Evolutionary conservation across 2,329 filamentous ascomycete species (phyloP), one percentile per base, ranked within the genome.

Genomic region (Cylindrodendrum hubeiense): DNA sequence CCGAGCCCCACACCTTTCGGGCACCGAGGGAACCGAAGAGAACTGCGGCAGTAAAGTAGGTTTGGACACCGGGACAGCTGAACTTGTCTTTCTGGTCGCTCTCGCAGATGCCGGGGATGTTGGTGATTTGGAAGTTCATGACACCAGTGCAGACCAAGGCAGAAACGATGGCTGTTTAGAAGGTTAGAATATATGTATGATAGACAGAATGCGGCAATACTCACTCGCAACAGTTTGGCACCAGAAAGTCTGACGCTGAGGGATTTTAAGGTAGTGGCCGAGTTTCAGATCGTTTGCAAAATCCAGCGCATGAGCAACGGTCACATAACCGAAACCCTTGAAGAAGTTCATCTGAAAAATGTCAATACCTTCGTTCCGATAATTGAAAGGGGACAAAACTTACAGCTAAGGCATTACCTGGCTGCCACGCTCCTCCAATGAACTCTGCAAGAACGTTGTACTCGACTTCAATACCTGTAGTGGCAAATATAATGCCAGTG

Each of bases 381-480:
- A 6, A 1, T 15, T 2, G 4, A 3, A 4, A 3, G 0, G 5
- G 4, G 0, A 3, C 5, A 7, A 1, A 2, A 56, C 69, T 43
- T 41, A 71, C 70, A 44, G 79, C 81, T 13, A 85, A 66, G 0
- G 83, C 81, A 59, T 84, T 84, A 3, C 83, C 83, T 0, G 79
- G 74, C 3, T 80, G 77, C 70, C 79, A 79, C 0, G 79, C 77
- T 12, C 83, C 83, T 28, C 81, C 83, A 12, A 85, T 83, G 10
- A 85, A 81, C 71, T 85, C 82, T 10, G 82, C 81, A 2, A 86
- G 68, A 0, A 86, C 83, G 49, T 85, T 84, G 26, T 84, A 76
- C 15, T 79, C 81, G 6, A 82, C 77, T 28, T 82, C 77, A 12
- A 80, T 78, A 0, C 80, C 82, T 0, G 82, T 85, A n/a, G 81